These are phyloP conservation scores for Fusarium hainanense DNA, from an alignment of 2,329 filamentous ascomycete genomes.

Conservation along the genomic window DNA sequence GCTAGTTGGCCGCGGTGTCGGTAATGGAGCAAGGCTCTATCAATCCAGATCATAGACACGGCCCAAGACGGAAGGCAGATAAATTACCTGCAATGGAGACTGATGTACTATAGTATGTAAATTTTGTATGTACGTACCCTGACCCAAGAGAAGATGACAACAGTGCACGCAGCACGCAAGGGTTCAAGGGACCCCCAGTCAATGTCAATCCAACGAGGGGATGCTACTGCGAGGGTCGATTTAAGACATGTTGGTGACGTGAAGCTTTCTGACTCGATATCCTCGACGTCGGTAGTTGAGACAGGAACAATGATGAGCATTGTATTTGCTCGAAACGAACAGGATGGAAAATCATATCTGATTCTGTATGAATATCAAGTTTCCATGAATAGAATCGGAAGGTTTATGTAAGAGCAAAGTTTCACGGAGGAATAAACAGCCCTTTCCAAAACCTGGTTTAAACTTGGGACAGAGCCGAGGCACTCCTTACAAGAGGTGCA, in stretches of 20 bases:
- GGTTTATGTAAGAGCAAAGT: constrained; percentile 26
- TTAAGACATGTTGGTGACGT: neutral
- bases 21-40: constrained; percentile 32
- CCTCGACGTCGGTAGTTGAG: constrained; percentile 12
- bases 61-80: constrained; percentile 30
- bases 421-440: constrained; percentile 20
- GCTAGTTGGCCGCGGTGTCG: constrained; percentile 41
- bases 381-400: constrained; percentile 17
- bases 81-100: neutral
- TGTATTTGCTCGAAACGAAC: neutral
- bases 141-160: neutral
- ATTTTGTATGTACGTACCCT: neutral
- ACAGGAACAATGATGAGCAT: neutral
- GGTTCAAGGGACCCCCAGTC: neutral
- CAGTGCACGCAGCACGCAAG: neutral
- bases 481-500: neutral
- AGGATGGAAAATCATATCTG: neutral
- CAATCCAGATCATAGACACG: constrained; percentile 22
- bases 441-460: constrained; percentile 14
- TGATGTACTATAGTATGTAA: neutral
- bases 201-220: neutral
- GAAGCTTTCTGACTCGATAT: constrained; percentile 1
- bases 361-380: neutral
- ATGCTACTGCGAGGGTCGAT: neutral
- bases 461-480: constrained; percentile 22